These are phyloP conservation scores for Lotus japonicus DNA, from an alignment of 306 rosid species.

Conservation along the genomic window DNA sequence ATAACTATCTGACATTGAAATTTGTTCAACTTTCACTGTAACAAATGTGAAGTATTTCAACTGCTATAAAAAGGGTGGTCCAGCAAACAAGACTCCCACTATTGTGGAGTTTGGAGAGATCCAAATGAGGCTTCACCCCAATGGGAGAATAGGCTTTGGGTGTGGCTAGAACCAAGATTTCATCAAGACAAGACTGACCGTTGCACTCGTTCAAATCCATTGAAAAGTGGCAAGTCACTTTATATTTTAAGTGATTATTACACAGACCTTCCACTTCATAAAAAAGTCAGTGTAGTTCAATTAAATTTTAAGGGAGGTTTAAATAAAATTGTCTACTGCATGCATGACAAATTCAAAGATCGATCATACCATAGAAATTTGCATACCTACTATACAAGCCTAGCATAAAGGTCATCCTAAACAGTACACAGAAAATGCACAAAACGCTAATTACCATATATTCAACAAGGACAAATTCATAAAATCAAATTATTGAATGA, in stretches of 20 bases:
- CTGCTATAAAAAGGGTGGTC: not conserved
- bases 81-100: not conserved
- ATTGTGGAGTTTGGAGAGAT: not conserved
- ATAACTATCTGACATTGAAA: not conserved
- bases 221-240: not conserved
- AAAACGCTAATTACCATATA: not conserved
- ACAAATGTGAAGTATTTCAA: not conserved
- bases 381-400: not conserved
- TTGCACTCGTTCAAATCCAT: not conserved
- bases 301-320: not conserved
- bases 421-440: not conserved
- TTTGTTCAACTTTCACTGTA: not conserved
- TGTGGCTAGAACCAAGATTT: not conserved
- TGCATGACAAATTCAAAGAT: not conserved
- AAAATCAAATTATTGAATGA: not conserved
- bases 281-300: not conserved
- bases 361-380: not conserved
- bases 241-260: not conserved
- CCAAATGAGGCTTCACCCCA: not conserved
- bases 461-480: not conserved
- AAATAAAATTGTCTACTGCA: not conserved
- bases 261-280: not conserved
- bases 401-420: not conserved
- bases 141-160: not conserved
- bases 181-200: not conserved